Percentiles rank a stretch among this genome's conserved stretches.
These are phyloP conservation scores for Diaporthe capsici DNA, from an alignment of 2,329 filamentous ascomycete species.

Conservation along the genomic window DNA sequence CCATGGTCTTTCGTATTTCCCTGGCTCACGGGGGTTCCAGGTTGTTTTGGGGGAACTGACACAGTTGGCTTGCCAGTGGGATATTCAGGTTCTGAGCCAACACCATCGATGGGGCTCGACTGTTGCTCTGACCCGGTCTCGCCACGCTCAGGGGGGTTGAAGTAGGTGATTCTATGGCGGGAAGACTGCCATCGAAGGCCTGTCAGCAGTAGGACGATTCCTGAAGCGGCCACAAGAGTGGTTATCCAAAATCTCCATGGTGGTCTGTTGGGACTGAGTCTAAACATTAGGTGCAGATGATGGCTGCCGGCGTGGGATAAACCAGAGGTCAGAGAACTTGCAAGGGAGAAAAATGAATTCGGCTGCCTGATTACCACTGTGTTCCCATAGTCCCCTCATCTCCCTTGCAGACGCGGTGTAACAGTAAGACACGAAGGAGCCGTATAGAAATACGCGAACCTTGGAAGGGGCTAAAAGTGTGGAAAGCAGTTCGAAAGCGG, in stretches of 20 bases:
- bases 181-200: neutral
- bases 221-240: neutral
- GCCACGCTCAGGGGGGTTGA: neutral
- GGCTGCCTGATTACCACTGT: neutral
- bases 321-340: constrained; percentile 42
- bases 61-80: no score
- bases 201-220: neutral
- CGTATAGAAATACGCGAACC: no score
- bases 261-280: neutral
- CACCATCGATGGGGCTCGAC: neutral
- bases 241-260: neutral
- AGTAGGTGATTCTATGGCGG: neutral
- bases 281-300: neutral
- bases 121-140: neutral
- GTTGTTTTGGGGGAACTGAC: neutral
- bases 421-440: neutral
- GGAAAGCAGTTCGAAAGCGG: no score
- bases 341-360: constrained; percentile 39
- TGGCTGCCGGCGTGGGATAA: neutral
- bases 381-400: neutral
- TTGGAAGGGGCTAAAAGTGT: no score
- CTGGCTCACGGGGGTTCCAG: neutral
- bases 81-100: neutral
- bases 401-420: neutral
- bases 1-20: neutral